Percentiles rank a stretch among this genome's conserved stretches.
phyloP scores from a whole-genome alignment of 495 filamentous ascomycete genomes.

The Alectoria sarmentosa region DNA sequence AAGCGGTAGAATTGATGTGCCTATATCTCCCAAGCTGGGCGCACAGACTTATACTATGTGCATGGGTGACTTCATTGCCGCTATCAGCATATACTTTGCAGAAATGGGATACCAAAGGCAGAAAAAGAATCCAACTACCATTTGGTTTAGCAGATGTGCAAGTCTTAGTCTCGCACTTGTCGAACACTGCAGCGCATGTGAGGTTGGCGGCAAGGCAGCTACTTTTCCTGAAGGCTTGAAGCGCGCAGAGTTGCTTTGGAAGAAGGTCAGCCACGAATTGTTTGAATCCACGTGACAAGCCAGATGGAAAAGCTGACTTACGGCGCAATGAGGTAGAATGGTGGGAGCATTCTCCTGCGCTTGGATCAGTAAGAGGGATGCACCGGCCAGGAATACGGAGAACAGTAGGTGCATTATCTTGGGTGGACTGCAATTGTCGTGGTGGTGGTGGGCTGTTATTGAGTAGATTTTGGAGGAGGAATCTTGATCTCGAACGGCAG shows the following conservation, averaged over 20 bases:
- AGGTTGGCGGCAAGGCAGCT: neutral
- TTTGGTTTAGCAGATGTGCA: neutral
- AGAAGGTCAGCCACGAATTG: neutral
- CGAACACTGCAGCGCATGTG: neutral
- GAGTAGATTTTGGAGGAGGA: neutral
- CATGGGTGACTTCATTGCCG: neutral
- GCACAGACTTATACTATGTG: neutral
- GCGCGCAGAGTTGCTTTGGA: neutral
- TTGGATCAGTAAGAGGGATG: neutral
- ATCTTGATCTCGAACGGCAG: neutral
- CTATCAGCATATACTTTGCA: neutral
- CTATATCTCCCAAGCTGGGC: neutral
- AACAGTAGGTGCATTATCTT: neutral
- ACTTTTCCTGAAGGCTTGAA: neutral
- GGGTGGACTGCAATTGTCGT: neutral
- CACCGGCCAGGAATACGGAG: neutral
- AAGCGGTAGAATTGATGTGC: neutral
- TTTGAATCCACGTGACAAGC: neutral
- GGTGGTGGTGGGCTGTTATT: neutral
- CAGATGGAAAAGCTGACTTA: neutral
- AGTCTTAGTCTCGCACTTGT: neutral
- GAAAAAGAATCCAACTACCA: neutral
- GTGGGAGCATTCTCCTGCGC: neutral
- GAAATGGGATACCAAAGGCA: neutral
- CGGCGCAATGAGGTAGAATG: neutral